A percentile compares a stretch with the other conserved stretches of the same genome.
These are phyloP conservation scores for Rosa rugosa DNA, from an alignment of 306 rosid species.

Conservation along the genomic window DNA sequence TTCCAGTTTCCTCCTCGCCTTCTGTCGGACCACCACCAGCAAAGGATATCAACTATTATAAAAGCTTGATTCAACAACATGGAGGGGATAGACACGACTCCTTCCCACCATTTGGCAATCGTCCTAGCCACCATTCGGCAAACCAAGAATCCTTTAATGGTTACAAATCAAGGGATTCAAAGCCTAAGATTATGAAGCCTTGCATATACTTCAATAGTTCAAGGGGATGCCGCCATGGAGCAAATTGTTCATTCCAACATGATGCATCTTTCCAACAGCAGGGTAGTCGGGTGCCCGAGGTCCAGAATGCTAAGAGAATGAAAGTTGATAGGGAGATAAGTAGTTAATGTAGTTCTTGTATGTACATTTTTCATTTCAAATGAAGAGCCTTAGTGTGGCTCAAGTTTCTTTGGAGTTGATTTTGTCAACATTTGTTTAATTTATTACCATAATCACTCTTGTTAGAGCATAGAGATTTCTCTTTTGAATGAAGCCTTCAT, in stretches of 20 bases:
- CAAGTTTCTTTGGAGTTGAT: no score
- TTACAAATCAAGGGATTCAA: conserved; percentile 55
- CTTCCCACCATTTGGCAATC: conserved; percentile 40
- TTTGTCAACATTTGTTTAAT: no score
- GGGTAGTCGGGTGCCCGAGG: conserved; percentile 45
- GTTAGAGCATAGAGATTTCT: no score
- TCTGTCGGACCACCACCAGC: conserved; percentile 46
- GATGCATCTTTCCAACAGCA: conserved; percentile 60
- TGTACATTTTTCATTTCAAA: no score
- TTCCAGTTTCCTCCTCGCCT: conserved; percentile 38
- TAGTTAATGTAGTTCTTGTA: conserved; percentile 36
- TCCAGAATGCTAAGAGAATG: conserved; percentile 66
- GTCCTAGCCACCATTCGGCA: conserved; percentile 42
- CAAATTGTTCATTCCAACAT: conserved; percentile 77
- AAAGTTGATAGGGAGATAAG: conserved; percentile 84
- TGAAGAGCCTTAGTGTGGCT: no score
- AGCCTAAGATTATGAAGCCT: conserved; percentile 83
- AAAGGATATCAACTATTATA: conserved; percentile 73
- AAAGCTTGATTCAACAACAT: conserved; percentile 92
- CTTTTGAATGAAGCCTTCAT: no score
- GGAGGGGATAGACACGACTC: conserved; percentile 82
- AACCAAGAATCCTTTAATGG: conserved; percentile 53
- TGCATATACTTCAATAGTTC: conserved; percentile 87
- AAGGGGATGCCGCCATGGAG: conserved; percentile 90
- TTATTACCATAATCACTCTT: no score